These are phyloP conservation scores for Lichtheimia ramosa DNA, from an alignment of 371 early-diverging fungal genomes.

Conservation along the genomic window DNA sequence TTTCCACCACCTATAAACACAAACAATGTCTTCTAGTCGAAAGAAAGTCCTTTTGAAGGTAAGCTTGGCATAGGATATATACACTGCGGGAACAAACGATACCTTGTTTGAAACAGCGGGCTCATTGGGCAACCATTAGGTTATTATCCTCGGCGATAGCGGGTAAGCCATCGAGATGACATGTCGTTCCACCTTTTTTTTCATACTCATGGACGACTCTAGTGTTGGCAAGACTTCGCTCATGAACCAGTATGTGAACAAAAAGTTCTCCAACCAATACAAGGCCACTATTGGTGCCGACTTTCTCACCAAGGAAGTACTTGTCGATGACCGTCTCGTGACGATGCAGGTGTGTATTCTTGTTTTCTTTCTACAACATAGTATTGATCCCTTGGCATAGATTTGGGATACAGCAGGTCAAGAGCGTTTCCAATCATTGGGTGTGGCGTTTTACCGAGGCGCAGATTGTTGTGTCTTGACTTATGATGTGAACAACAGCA, in stretches of 20 bases:
- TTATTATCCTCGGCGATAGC: conserved; percentile 90
- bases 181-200: neutral
- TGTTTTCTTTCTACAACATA: neutral
- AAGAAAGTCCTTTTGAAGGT: conserved; percentile 67
- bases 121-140: conserved; percentile 46
- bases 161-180: conserved; percentile 57
- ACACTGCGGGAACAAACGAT: neutral
- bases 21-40: conserved; percentile 40
- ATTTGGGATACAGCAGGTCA: conserved; percentile 96
- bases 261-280: conserved; percentile 97
- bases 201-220: conserved; percentile 1
- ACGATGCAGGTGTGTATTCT: conserved; percentile 81
- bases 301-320: conserved; percentile 98
- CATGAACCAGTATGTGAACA: conserved; percentile 99
- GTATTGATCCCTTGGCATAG: conserved; percentile 24
- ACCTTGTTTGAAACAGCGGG: neutral
- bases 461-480: conserved; percentile 99
- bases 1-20: neutral
- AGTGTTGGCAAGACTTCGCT: conserved; percentile 96
- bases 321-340: conserved; percentile 83
- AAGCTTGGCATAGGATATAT: conserved; percentile 1
- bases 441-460: conserved; percentile 97
- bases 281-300: conserved; percentile 99
- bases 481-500: conserved; percentile 95
- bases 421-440: conserved; percentile 97